Base-by-base conservation (phyloP, 345 rosid species). In the Eucalyptus marginata region DNA sequence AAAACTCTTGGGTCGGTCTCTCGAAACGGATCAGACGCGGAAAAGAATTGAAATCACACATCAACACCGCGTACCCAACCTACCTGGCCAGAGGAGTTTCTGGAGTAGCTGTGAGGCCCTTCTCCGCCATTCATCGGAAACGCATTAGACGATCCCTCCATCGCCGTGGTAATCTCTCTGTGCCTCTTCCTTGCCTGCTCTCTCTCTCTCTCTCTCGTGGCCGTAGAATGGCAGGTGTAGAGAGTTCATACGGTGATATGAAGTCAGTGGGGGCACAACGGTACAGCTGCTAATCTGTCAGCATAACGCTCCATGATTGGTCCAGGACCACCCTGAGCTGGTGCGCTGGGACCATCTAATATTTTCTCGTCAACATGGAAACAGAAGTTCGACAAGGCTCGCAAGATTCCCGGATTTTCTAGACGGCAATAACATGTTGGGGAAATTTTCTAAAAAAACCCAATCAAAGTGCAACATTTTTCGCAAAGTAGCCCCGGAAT, bases 361-460 rank as follows among this genome's bases (percentile, higher is more conserved):
- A 36, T 36, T 36, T 36, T 36, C 40, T 36, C 40, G 4, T 36
- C 40, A 0, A 64, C 36, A n/a, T 64, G 5, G 9, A 62, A 51
- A 51, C 1, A 16, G 0, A 17, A 51, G 54, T 17, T 40, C 0
- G 20, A 56, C 27, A 0, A 56, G 10, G 0, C 25, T 22, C 59
- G 12, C 59, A 20, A 56, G 59, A 22, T 8, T 56, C 59, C 27
- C 22, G 0, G 11, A 54, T 20, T 56, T 56, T 56, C 27, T 22
- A 5, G 59, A 56, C 27, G 27, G 12, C 59, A 56, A 8, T 20
- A 22, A 54, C 25, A 22, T 20, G 27, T 54, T 54, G 59, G 59
- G 59, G 59, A 54, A 54, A 54, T 9, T 54, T 54, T 54, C 59
- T 8, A 4, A 54, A 22, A 54, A 54, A 2, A 4, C 2, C 59